Conservation (phyloP, 768 basidiomycete genomes). For the Leccinum fibrillosum region DNA sequence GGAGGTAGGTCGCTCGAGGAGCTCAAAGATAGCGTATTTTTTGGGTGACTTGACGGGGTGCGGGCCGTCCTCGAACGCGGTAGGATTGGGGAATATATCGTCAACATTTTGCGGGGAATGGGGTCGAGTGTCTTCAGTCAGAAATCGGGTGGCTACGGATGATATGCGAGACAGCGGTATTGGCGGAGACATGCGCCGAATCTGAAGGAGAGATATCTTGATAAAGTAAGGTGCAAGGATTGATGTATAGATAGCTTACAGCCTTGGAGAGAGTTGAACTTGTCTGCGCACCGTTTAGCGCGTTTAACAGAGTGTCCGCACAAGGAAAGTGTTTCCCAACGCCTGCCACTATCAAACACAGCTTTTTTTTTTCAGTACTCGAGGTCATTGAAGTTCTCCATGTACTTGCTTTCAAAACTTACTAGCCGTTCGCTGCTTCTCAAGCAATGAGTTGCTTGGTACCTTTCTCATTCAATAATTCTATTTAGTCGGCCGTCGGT, state of each 20-base stretch:
- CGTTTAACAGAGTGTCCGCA: background rate
- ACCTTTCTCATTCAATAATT: background rate
- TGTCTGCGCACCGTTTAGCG: too few species aligned
- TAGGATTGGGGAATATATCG: conserved; percentile 38
- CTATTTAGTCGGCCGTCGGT: background rate
- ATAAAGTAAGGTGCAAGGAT: background rate
- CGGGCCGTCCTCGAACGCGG: conserved; percentile 33
- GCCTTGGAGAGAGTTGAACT: too few species aligned
- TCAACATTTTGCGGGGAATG: conserved; percentile 34
- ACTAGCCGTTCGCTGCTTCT: background rate
- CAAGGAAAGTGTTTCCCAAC: conserved; percentile 2
- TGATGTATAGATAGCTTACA: too few species aligned
- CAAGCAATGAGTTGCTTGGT: background rate
- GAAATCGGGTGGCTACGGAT: conserved; percentile 33
- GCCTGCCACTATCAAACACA: background rate
- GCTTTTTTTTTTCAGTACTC: too few species aligned
- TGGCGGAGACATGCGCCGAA: conserved; percentile 26
- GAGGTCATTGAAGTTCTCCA: too few species aligned
- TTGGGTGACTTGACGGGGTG: conserved; percentile 38
- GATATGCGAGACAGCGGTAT: conserved; percentile 29
- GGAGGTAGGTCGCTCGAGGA: conserved; percentile 79
- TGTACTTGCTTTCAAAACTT: too few species aligned
- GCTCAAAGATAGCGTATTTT: conserved; percentile 62
- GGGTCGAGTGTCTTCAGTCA: conserved; percentile 40
- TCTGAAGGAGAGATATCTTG: background rate